phyloP scores from a whole-genome alignment of 2,329 filamentous ascomycete species.

The Calcarisporium arbuscula region DNA sequence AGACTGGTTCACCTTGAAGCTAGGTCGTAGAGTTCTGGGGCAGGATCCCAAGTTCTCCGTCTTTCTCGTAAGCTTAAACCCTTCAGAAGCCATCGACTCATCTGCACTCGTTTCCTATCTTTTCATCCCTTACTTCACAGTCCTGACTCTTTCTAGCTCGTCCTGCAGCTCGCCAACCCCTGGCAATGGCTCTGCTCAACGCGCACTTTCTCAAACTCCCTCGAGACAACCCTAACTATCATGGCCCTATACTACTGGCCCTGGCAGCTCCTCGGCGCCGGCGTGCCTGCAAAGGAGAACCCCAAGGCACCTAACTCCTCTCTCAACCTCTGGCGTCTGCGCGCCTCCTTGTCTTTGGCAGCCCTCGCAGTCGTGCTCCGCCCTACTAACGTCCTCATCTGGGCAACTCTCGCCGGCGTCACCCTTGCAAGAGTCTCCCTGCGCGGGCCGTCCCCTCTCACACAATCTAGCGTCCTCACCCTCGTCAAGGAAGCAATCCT shows the following conservation, averaged over 20 bases:
- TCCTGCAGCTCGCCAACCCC: slow-evolving; percentile 37
- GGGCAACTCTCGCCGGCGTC: slow-evolving; percentile 55
- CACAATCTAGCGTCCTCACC: slow-evolving; percentile 36
- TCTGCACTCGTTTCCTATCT: not conserved
- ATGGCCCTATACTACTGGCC: slow-evolving; percentile 79
- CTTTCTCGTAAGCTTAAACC: slow-evolving; percentile 57
- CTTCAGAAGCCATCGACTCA: not conserved
- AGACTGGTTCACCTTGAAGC: slow-evolving; percentile 84
- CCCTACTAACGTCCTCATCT: slow-evolving; percentile 84
- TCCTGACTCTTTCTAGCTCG: slow-evolving; percentile 19
- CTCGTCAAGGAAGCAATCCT: slow-evolving; percentile 58
- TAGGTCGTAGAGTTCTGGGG: slow-evolving; percentile 70
- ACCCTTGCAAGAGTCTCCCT: slow-evolving; percentile 37
- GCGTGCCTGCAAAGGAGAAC: slow-evolving; percentile 32
- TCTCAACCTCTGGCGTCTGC: slow-evolving; percentile 23
- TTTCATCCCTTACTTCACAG: not conserved
- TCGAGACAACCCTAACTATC: slow-evolving; percentile 84
- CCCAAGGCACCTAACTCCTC: slow-evolving; percentile 21
- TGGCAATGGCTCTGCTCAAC: slow-evolving; percentile 98
- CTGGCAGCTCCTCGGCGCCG: slow-evolving; percentile 60
- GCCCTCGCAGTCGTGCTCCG: slow-evolving; percentile 78
- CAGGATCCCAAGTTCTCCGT: slow-evolving; percentile 54
- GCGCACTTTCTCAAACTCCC: slow-evolving; percentile 85
- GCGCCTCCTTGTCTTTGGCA: slow-evolving; percentile 65
- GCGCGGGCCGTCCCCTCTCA: slow-evolving; percentile 33